Evolutionary conservation across 129 eudicot genomes (phyloP).

Genomic region (Ambrosia artemisiifolia): DNA sequence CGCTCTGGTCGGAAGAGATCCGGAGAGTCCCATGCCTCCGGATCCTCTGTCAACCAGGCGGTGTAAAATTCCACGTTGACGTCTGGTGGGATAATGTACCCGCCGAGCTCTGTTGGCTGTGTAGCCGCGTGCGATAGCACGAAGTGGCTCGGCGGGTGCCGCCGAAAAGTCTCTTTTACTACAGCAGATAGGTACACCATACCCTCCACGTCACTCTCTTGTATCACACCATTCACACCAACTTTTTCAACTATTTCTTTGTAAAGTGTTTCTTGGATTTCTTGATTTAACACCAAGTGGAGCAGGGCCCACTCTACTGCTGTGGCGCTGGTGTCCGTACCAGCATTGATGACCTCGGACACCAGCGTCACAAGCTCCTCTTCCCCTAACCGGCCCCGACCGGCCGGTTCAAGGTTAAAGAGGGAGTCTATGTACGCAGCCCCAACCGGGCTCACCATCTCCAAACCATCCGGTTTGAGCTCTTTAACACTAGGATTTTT

Average conservation of each 20-base stretch:
- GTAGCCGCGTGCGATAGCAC: constrained; percentile 77
- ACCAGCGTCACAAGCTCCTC: constrained; percentile 80
- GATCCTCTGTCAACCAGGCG: constrained; percentile 89
- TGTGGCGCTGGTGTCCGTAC: constrained; percentile 93
- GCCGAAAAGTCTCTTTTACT: constrained; percentile 76
- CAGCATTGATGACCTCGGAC: constrained; percentile 87
- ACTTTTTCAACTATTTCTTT: constrained; percentile 61
- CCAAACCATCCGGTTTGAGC: constrained; percentile 30
- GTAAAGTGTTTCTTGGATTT: constrained; percentile 73
- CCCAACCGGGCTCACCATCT: constrained; percentile 89
- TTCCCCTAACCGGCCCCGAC: constrained; percentile 63
- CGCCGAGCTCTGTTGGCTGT: constrained; percentile 62
- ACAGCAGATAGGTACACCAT: constrained; percentile 75
- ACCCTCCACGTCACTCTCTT: constrained; percentile 67
- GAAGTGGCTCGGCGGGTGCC: constrained; percentile 96
- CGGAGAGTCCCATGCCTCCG: constrained; percentile 66
- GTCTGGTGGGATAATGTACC: constrained; percentile 72
- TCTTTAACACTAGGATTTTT: constrained; percentile 28
- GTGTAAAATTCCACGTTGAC: constrained; percentile 90
- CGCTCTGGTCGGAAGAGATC: constrained; percentile 73
- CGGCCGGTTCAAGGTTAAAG: constrained; percentile 48
- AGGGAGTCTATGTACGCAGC: constrained; percentile 94
- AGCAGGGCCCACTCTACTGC: constrained; percentile 84
- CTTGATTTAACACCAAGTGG: constrained; percentile 68
- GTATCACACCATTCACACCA: constrained; percentile 53